Evolutionary conservation across 371 early-diverging fungal genomes (phyloP), one percentile per base, ranked within the genome.

Genomic region (Mucor velutinosus): DNA sequence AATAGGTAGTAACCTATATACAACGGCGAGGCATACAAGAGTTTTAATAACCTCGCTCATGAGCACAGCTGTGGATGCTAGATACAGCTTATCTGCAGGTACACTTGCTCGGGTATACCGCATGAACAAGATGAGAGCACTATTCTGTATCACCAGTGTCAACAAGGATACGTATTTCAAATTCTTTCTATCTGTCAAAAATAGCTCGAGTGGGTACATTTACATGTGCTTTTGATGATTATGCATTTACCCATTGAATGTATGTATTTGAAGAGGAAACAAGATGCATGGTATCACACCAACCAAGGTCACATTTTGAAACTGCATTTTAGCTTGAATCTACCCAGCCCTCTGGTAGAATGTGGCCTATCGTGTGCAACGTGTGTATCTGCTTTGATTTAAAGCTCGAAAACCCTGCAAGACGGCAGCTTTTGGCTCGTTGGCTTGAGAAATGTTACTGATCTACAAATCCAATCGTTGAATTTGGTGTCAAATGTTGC

Each of bases 81-180:
- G 82, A 76, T 94, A 96, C 7, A 75, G 51, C 58, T 84, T 67
- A 65, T 83, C 75, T 73, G 81, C 60, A 32, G 70, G 57, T 15
- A 80, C 76, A 65, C 69, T 76, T 12, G 85, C 82, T 64, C 91
- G 86, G 33, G 94, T 90, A 65, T 95, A 94, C 21, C 92, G 86
- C 94, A 96, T 91, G 14, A 93, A 83, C 69, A 95, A 83, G 45
- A 92, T 92, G 64, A 93, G 85, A 39, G 90, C 87, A 63, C 93
- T 93, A 85, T 95, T 96, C 65, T 97, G 97, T 65, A 97, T 89
- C 1, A 93, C 92, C 11, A 96, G 86, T 10, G 90, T 90, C 25
- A 94, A 70, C n/a, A 97, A 88, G 17, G 94, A 92, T 47, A 95
- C 77, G 71, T 92, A 94, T 63, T 63, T 51, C 21, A 51, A 10